Conservation (phyloP, 805 yeast genomes). For the Maudiozyma pseudohumilis region DNA sequence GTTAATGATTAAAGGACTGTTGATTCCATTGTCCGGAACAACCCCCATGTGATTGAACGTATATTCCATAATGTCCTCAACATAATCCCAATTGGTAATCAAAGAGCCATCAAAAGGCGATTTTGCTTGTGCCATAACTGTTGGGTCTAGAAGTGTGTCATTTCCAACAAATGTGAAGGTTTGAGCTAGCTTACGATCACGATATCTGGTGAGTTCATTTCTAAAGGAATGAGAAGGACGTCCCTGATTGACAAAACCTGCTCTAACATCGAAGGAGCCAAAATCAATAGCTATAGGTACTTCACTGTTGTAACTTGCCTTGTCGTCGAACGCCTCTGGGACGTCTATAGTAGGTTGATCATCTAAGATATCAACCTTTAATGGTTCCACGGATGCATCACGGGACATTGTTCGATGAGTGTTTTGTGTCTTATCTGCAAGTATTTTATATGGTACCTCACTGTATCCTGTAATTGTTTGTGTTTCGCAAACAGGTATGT, state of each 20-base stretch:
- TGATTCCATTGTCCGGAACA: conserved; percentile 39
- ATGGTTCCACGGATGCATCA: conserved; percentile 23
- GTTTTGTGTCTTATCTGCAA: too few species aligned
- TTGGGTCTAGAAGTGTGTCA: conserved; percentile 64
- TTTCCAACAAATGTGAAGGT: conserved; percentile 71
- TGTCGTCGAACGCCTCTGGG: conserved; percentile 27
- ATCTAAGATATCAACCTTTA: conserved; percentile 18
- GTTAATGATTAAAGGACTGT: conserved; percentile 72
- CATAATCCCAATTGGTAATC: conserved; percentile 85
- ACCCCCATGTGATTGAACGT: conserved; percentile 74
- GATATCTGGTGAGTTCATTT: conserved; percentile 54
- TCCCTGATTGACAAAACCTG: conserved; percentile 43
- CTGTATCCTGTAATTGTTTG: too few species aligned
- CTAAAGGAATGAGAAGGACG: conserved; percentile 60
- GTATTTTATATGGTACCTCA: too few species aligned
- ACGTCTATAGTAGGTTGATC: conserved; percentile 25
- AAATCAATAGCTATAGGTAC: conserved; percentile 84
- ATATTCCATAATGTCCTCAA: conserved; percentile 77
- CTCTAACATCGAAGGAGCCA: conserved; percentile 54
- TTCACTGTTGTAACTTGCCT: conserved; percentile 21
- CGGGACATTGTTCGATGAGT: conserved; percentile 12
- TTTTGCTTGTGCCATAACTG: conserved; percentile 56
- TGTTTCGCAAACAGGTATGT: too few species aligned
- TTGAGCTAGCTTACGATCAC: conserved; percentile 63
- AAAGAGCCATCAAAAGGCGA: conserved; percentile 83